These are phyloP conservation scores for Thinopyrum elongatum DNA, from an alignment of 176 grass and related monocot species.

Conservation along the genomic window DNA sequence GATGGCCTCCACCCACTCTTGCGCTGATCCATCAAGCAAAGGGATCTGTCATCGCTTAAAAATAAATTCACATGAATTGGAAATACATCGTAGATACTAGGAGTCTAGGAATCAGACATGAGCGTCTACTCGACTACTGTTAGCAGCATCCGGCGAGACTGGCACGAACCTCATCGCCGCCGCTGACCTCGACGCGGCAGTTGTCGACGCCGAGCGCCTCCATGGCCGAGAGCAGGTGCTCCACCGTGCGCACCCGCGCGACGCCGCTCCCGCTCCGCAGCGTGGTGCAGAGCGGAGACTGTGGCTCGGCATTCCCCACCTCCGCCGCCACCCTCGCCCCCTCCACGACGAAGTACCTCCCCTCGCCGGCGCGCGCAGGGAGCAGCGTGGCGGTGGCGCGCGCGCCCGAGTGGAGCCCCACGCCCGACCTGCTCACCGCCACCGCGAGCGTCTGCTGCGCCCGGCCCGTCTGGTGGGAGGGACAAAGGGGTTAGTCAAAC, in stretches of 20 bases:
- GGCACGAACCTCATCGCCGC: conserved; percentile 66
- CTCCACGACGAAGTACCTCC: conserved; percentile 67
- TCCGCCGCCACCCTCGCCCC: conserved; percentile 47
- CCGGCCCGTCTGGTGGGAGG: conserved; percentile 47
- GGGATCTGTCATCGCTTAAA: conserved; percentile 66
- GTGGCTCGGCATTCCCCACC: conserved; percentile 46
- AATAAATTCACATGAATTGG: conserved; percentile 25
- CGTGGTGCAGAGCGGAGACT: conserved; percentile 71
- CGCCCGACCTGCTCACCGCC: conserved; percentile 52
- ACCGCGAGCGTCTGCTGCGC: conserved; percentile 70
- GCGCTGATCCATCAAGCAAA: conserved; percentile 95
- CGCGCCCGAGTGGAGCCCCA: conserved; percentile 67
- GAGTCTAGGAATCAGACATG: conserved; percentile 3
- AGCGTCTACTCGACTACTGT: neutral
- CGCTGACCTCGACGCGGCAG: conserved; percentile 63
- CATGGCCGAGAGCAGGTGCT: conserved; percentile 85
- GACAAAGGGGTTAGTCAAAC: neutral
- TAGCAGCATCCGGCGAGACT: neutral
- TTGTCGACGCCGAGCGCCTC: conserved; percentile 87
- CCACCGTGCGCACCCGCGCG: conserved; percentile 59
- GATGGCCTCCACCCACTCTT: conserved; percentile 76
- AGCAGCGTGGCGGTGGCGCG: conserved; percentile 44
- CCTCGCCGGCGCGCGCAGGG: conserved; percentile 80
- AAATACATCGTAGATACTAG: neutral
- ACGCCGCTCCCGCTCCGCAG: conserved; percentile 37